Evolutionary conservation across 2,329 filamentous ascomycete genomes (phyloP), one percentile per base, ranked within the genome.

Genomic region (Hymenoscyphus occultus): DNA sequence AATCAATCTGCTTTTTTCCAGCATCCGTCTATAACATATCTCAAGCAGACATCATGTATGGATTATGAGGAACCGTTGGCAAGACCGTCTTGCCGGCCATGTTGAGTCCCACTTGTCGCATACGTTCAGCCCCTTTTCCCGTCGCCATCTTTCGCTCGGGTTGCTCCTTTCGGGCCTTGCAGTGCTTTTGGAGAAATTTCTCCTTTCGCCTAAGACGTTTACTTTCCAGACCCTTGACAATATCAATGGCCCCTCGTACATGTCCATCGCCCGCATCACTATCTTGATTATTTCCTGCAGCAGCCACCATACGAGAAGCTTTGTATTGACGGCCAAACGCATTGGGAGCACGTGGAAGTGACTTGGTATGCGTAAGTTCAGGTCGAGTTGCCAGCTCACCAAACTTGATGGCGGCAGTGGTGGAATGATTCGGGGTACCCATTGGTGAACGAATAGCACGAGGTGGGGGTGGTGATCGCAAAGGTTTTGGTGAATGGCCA

Each of bases 171-270:
- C 88, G 87, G 73, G 92, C 91, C 75, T 92, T 89, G 80, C 91
- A 96, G 75, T 94, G 90, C 77, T 96, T 95, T 73, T 93, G 90
- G 76, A 91, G 90, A 74, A 93, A 90, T 78, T 97, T 97, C 78
- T 98, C 93, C 79, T 90, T 93, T 71, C 95, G 90, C 69, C 95
- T 89, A 80, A 95, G 91, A 32, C 93, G 90, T 81, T 97, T 98
- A 78, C 91, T 90, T 80, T 99, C 95, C 1, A 99, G 85, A 9
- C 95, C 95, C 77, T 97, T 96, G 78, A 97, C 91, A 67, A 97
- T 99, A 77, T 98, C 95, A 71, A 99, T 96, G 42, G 95, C 93
- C n/a, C 93, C 92, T 68, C 95, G 90, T 10, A 92, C 85, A 69
- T 95, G 92, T 54, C 86, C 80, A 60, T 89, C 84, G 60, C 74